Base-by-base conservation (phyloP, 768 basidiomycete species). In the Lentinula lateritia region DNA sequence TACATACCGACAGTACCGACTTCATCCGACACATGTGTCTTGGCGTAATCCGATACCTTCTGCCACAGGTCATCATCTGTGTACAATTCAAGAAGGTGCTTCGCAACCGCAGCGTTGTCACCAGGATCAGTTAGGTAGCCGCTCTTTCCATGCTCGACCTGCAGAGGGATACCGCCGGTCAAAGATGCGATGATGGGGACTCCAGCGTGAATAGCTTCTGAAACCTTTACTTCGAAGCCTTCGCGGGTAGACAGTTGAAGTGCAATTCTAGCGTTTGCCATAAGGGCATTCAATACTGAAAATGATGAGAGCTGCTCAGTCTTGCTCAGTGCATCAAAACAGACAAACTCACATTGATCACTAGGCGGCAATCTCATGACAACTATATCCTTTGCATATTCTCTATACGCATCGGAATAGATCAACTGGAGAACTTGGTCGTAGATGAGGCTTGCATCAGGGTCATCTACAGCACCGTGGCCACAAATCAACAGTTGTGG, bases 171-270 rank as follows among this genome's bases (percentile, higher is more conserved):
- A 66, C 95, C 95, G 62, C 95, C 95, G 4, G 95, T 95, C 61
- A 80, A 80, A 56, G 81, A 87, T 7, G 92, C 92, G 67, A 98
- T 83, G 38, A 95, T 81, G 36, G 94, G 94, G 64, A 90, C 90
- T 63, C 90, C 90, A 35, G 92, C 86, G 73, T 95, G 92, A 57
- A 98, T 80, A n/a, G 92, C 93, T 76, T 96, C 93, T 52, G 93
- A 94, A 54, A 95, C 94, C 74, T 98, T 98, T 75, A 98, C 93
- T 70, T 98, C 95, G 76, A 97, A 98, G 34, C 95, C 95, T 76
- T 98, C 95, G 61, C 94, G 89, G 50, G 90, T 89, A 56, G 92
- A 94, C 50, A 98, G 85, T 73, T 98, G 95, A 53, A 93, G 83
- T 4, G 92, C 94, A 61, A 95, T 88, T 77, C 91, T 88, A 50